Percentiles rank a stretch among this genome's conserved stretches.
phyloP scores from a whole-genome alignment of 176 grass and related monocot genomes.

The Avena atlantica region DNA sequence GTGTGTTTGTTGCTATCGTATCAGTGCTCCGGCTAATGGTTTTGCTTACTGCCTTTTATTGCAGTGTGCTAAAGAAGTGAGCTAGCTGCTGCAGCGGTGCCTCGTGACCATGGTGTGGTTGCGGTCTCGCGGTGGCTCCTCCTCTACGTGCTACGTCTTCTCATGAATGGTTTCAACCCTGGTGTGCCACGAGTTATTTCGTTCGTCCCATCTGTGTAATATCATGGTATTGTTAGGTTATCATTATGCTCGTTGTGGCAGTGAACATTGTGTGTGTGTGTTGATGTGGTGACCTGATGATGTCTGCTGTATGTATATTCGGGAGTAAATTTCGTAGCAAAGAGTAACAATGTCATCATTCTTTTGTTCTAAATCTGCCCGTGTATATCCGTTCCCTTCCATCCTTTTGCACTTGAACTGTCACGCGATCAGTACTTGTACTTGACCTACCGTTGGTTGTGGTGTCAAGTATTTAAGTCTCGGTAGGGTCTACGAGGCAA shows the following conservation, averaged over 20 bases:
- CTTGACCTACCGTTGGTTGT: no score
- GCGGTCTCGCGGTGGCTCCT: neutral
- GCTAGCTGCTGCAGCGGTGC: neutral
- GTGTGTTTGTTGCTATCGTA: neutral
- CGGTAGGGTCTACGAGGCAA: no score
- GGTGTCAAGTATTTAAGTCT: no score
- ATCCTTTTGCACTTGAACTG: no score
- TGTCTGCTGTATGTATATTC: conserved; percentile 52
- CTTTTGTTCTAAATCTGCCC: neutral
- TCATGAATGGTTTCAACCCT: neutral
- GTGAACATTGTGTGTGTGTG: neutral
- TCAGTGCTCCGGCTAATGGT: neutral
- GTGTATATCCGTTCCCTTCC: no score
- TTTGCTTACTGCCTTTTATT: neutral
- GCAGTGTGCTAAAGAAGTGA: conserved; percentile 77
- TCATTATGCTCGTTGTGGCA: neutral
- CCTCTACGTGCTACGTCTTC: conserved; percentile 10
- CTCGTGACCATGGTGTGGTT: neutral
- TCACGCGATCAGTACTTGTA: no score
- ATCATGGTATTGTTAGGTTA: conserved; percentile 30
- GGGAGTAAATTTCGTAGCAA: conserved; percentile 30
- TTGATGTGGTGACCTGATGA: neutral
- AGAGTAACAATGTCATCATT: conserved; percentile 11
- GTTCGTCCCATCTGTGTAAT: conserved; percentile 23
- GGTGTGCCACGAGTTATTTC: neutral